phyloP scores from a whole-genome alignment of 169 alveolate species.

The Eimeria brunetti region DNA sequence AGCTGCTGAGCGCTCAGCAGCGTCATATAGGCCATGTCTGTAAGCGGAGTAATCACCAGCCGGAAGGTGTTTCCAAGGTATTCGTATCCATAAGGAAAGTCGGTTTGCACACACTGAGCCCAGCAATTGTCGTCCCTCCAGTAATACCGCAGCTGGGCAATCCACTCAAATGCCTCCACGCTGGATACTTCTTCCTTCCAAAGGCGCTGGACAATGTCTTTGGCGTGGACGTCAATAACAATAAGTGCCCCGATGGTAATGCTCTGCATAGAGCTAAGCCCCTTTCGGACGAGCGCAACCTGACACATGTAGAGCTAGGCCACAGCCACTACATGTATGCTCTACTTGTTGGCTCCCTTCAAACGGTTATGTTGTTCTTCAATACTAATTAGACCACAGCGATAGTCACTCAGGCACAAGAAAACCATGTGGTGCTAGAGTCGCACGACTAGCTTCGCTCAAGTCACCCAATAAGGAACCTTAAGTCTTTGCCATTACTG shows the following conservation, averaged over 20 bases:
- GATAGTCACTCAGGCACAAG: background rate
- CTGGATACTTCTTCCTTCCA: slow-evolving; percentile 84
- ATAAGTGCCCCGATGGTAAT: slow-evolving; percentile 95
- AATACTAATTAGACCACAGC: background rate
- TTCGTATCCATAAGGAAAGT: slow-evolving; percentile 95
- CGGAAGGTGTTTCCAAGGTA: slow-evolving; percentile 98
- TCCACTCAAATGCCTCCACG: slow-evolving; percentile 83
- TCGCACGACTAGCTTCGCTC: background rate
- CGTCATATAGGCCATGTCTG: slow-evolving; percentile 97
- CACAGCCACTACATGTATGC: background rate
- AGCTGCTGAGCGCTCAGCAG: slow-evolving; percentile 96
- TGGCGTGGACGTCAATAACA: slow-evolving; percentile 97
- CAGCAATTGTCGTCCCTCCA: slow-evolving; percentile 96
- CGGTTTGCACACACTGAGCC: slow-evolving; percentile 89
- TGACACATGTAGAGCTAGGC: background rate
- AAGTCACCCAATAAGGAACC: background rate
- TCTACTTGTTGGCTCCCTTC: background rate
- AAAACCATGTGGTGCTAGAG: background rate
- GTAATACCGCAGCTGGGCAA: slow-evolving; percentile 96
- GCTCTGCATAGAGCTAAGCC: slow-evolving; percentile 90
- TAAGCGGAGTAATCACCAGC: slow-evolving; percentile 97
- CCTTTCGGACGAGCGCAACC: slow-evolving; percentile 93
- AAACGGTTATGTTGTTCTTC: background rate
- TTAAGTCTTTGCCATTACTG: background rate
- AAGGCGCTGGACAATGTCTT: slow-evolving; percentile 94